Evolutionary conservation across 2,329 filamentous ascomycete species (phyloP), one percentile per base, ranked within the genome.

Genomic region (Lasiodiplodia hormozganensis): DNA sequence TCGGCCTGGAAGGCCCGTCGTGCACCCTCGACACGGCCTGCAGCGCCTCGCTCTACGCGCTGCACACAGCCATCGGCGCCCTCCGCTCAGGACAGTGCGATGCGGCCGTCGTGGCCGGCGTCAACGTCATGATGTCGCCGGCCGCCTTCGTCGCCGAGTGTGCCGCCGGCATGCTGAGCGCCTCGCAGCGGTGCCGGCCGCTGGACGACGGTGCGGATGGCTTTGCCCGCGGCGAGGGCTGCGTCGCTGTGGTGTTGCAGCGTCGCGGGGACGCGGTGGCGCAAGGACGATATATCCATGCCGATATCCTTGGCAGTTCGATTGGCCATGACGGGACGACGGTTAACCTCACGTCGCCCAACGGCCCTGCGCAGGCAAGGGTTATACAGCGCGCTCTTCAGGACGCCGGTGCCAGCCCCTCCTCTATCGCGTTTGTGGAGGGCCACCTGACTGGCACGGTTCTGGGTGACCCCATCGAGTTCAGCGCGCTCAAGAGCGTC

Each of bases 391-490:
- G 36, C 12, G 36, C 36, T 16, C 36, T 40, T 1, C 2, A 40
- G 36, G 36, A 40, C 4, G 36, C 36, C 5, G 36, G 36, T 1
- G 36, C 16, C 12, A 40, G 36, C 12, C 36, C 36, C 12, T 16
- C 36, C 5, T 16, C 36, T 10, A 40, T 40, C 11, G 36, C 47
- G 1, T 82, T 78, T 65, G 74, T 82, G 28, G 82, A 89, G 71
- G 83, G 84, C 2, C 87, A 89, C 72, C 86, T 86, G 21, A 88
- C 86, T 0, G 86, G 86, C 5, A 89, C 64, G 3, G 79, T 79
- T 51, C 82, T 83, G 2, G 87, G 87, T 2, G 87, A 89, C 69
- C 85, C 86, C 0, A 82, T 85, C 18, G 87, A 88, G 70, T 83
- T 84, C 1, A 77, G 75, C 11, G 85, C 84, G 3, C 81, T 88